These are phyloP conservation scores for Colletotrichum liriopes DNA, from an alignment of 2,329 filamentous ascomycete genomes.

Conservation along the genomic window DNA sequence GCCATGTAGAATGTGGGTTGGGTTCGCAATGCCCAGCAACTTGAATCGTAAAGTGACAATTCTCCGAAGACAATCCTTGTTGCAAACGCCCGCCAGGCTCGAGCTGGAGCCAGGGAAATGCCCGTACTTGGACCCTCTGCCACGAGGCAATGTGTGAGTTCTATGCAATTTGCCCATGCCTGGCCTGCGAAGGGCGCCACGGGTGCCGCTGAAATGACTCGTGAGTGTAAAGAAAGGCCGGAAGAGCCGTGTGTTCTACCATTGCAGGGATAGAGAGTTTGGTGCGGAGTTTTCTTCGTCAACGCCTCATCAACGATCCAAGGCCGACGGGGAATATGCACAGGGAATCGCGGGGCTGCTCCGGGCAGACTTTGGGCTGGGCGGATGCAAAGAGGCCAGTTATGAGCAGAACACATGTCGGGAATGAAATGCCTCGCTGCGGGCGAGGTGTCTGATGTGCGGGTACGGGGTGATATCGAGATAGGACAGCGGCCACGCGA, in stretches of 20 bases:
- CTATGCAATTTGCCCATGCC: slow-evolving; percentile 6
- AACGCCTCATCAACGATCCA: slow-evolving; percentile 15
- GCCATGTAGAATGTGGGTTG: slow-evolving; percentile 12
- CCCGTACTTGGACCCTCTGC: slow-evolving; percentile 26
- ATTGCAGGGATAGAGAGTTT: slow-evolving; percentile 20
- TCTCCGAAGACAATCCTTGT: slow-evolving; percentile 38
- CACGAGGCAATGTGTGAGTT: slow-evolving; percentile 34
- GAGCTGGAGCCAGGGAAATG: slow-evolving; percentile 28
- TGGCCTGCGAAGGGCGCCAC: slow-evolving; percentile 12
- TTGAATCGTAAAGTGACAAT: slow-evolving; percentile 32
- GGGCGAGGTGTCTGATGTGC: slow-evolving; percentile 4
- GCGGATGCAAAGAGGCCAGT: background rate
- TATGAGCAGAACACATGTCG: background rate
- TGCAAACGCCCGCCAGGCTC: slow-evolving; percentile 25
- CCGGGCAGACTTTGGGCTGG: slow-evolving; percentile 24
- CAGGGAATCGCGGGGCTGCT: slow-evolving; percentile 23
- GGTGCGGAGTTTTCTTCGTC: slow-evolving; percentile 24
- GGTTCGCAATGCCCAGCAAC: slow-evolving; percentile 17
- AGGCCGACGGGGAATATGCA: slow-evolving; percentile 3
- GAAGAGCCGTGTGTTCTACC: slow-evolving; percentile 13
- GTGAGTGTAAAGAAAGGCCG: slow-evolving; percentile 27
- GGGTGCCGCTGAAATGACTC: slow-evolving; percentile 37
- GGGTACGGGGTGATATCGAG: slow-evolving; percentile 16
- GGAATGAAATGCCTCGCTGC: slow-evolving; percentile 9
- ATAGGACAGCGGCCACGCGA: slow-evolving; percentile 16